phyloP scores from a whole-genome alignment of 2,329 filamentous ascomycete species.

The Xylariaceae sp. region DNA sequence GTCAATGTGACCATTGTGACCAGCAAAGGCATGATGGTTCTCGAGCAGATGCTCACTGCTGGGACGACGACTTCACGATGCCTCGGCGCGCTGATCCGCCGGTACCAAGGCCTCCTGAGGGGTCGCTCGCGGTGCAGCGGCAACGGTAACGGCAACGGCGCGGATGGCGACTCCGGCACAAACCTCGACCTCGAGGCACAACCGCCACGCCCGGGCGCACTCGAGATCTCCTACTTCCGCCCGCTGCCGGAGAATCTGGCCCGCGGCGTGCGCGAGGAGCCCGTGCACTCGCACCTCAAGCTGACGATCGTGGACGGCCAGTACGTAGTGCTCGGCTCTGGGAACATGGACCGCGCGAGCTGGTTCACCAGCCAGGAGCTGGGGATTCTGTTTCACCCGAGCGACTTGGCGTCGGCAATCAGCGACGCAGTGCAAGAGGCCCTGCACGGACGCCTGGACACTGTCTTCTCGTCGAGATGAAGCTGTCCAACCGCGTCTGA shows the following conservation, averaged over 20 bases:
- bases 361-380: conserved; percentile 85
- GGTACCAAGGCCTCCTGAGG: conserved; percentile 34
- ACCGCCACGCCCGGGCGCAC: conserved; percentile 33
- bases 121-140: conserved; percentile 8
- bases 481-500: neutral
- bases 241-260: conserved; percentile 14
- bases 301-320: conserved; percentile 64
- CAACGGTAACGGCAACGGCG: conserved; percentile 9
- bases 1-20: conserved; percentile 63
- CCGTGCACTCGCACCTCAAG: conserved; percentile 71
- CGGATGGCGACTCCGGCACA: conserved; percentile 9
- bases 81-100: conserved; percentile 49
- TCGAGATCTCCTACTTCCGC: conserved; percentile 54
- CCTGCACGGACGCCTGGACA: conserved; percentile 26
- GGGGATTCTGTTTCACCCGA: conserved; percentile 51
- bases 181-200: conserved; percentile 37
- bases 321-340: conserved; percentile 65
- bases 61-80: conserved; percentile 65
- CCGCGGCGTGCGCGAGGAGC: conserved; percentile 37
- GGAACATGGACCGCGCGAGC: conserved; percentile 77
- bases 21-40: conserved; percentile 61
- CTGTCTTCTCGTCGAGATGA: conserved; percentile 17
- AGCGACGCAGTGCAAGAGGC: conserved; percentile 23
- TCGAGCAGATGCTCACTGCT: conserved; percentile 75
- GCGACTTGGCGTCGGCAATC: conserved; percentile 24